Evolutionary conservation across 2,329 filamentous ascomycete species (phyloP).

Genomic region (Verticillium nubilum): DNA sequence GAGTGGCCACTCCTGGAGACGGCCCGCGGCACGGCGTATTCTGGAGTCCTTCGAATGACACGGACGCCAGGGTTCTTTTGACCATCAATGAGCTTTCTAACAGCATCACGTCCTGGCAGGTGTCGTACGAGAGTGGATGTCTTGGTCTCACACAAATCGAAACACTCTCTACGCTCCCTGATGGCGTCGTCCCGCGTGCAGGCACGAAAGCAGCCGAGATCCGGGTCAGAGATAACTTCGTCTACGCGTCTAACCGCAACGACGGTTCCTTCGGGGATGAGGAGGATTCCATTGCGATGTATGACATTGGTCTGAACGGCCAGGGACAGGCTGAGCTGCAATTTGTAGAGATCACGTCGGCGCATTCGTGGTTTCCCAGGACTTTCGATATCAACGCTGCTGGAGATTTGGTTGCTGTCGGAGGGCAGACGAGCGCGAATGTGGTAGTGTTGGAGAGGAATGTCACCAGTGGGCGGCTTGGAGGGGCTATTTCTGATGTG

Average conservation of each 20-base stretch:
- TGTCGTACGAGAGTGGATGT: slow-evolving; percentile 40
- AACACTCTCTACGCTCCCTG: slow-evolving; percentile 40
- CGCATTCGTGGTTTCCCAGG: slow-evolving; percentile 55
- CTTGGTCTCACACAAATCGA: slow-evolving; percentile 39
- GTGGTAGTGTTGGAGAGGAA: slow-evolving; percentile 55
- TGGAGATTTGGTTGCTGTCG: slow-evolving; percentile 57
- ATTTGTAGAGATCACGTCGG: slow-evolving; percentile 49
- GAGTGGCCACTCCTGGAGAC: slow-evolving; percentile 36
- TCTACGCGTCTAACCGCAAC: slow-evolving; percentile 58
- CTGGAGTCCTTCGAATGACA: slow-evolving; percentile 28
- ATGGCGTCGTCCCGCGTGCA: slow-evolving; percentile 30
- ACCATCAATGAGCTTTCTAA: slow-evolving; percentile 43
- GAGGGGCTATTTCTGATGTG: slow-evolving; percentile 35
- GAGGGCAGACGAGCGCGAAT: slow-evolving; percentile 53
- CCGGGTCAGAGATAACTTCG: slow-evolving; percentile 44
- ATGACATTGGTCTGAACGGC: slow-evolving; percentile 26
- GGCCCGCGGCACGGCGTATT: slow-evolving; percentile 50
- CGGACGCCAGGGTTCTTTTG: slow-evolving; percentile 24
- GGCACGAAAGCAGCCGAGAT: slow-evolving; percentile 51
- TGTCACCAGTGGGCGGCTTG: slow-evolving; percentile 47
- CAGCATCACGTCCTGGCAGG: slow-evolving; percentile 42
- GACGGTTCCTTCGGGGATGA: slow-evolving; percentile 49
- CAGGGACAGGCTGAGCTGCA: slow-evolving; percentile 28
- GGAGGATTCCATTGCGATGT: slow-evolving; percentile 52
- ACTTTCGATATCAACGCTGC: slow-evolving; percentile 57